Percentiles rank a stretch among this genome's conserved stretches.
These are phyloP conservation scores for Phytophthora sansomeana DNA, from an alignment of 352 stramenopile genomes.

Conservation along the genomic window DNA sequence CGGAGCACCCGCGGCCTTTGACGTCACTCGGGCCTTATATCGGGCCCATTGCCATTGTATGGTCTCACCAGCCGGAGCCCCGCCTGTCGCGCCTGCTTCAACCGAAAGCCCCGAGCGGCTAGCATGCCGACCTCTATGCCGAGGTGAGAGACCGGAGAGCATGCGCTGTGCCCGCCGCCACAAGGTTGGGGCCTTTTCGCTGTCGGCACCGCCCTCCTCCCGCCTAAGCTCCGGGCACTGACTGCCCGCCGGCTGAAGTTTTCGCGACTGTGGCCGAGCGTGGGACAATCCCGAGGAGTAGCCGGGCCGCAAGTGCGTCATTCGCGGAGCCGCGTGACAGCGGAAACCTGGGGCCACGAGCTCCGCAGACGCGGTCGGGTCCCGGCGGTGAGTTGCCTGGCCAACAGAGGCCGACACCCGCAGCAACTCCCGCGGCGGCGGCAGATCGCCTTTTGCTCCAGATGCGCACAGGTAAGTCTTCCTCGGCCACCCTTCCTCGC, in stretches of 20 bases:
- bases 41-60: slow-evolving; percentile 4
- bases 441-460: too few relatives aligned
- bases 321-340: slow-evolving; percentile 16
- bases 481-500: neutral
- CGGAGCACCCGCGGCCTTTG: slow-evolving; percentile 7
- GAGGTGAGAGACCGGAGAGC: neutral
- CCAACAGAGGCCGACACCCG: slow-evolving; percentile 4
- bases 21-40: slow-evolving; percentile 31
- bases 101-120: slow-evolving; percentile 9
- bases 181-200: too few relatives aligned
- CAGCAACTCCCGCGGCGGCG: too few relatives aligned
- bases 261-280: slow-evolving; percentile 2
- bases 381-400: slow-evolving; percentile 2
- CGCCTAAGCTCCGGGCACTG: too few relatives aligned
- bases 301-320: slow-evolving; percentile 19
- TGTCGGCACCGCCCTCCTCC: too few relatives aligned
- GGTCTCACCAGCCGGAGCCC: slow-evolving; percentile 8
- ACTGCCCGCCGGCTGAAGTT: slow-evolving; percentile 6
- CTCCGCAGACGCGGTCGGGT: slow-evolving; percentile 5
- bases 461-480: neutral
- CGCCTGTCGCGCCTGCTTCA: neutral
- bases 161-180: neutral
- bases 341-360: slow-evolving; percentile 2
- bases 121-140: neutral
- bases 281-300: slow-evolving; percentile 10